A percentile compares a stretch with the other conserved stretches of the same genome.
Evolutionary conservation across 2,329 filamentous ascomycete species (phyloP).

Genomic region (Venturia oleaginea): DNA sequence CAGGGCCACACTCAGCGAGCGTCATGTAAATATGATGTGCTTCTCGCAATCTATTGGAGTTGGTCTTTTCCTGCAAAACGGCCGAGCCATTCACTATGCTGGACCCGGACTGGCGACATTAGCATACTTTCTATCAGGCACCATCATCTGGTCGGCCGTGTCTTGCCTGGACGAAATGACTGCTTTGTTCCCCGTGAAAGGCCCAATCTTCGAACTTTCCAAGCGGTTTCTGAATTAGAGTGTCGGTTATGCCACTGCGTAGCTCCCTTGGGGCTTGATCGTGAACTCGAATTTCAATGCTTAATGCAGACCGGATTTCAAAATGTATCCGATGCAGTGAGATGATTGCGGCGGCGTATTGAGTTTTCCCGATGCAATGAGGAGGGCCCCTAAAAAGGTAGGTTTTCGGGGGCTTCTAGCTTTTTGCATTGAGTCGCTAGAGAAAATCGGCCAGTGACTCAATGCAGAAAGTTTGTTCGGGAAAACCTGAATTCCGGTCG

Average conservation of each 20-base stretch:
- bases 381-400: too few relatives aligned
- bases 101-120: constrained; percentile 30
- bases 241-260: constrained; percentile 37
- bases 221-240: constrained; percentile 33
- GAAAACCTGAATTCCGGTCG: too few relatives aligned
- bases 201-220: constrained; percentile 32
- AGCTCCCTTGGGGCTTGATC: constrained; percentile 41
- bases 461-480: too few relatives aligned
- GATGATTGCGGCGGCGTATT: constrained; percentile 13
- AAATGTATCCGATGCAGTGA: too few relatives aligned
- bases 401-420: too few relatives aligned
- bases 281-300: too few relatives aligned
- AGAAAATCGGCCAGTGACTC: too few relatives aligned
- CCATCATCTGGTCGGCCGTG: constrained; percentile 30
- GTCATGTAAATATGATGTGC: constrained; percentile 29
- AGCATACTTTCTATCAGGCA: constrained; percentile 27
- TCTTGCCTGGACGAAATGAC: constrained; percentile 32
- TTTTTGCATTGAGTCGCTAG: too few relatives aligned
- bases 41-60: constrained; percentile 29
- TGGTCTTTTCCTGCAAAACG: constrained; percentile 30
- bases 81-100: constrained; percentile 29
- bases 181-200: constrained; percentile 33
- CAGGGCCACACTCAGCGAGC: constrained; percentile 21
- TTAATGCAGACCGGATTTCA: too few relatives aligned
- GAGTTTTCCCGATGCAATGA: too few relatives aligned